phyloP scores from a whole-genome alignment of 768 basidiomycete genomes.

The Phlebiopsis gigantea region DNA sequence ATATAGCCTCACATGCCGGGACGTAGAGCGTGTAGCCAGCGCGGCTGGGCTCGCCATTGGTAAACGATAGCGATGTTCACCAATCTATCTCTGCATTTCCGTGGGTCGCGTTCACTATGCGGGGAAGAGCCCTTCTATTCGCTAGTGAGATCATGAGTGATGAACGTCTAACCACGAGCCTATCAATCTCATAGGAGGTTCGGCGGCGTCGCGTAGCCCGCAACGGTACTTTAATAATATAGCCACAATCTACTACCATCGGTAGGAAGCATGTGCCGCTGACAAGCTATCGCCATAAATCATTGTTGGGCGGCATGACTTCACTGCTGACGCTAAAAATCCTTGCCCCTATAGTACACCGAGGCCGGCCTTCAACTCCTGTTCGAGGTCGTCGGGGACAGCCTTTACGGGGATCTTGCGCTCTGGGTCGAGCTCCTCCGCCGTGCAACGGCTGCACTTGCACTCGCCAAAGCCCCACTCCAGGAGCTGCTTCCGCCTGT shows the following conservation, averaged over 20 bases:
- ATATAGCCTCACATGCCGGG: slow-evolving; percentile 84
- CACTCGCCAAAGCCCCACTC: slow-evolving; percentile 79
- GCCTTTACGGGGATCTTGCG: slow-evolving; percentile 20
- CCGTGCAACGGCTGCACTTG: slow-evolving; percentile 58
- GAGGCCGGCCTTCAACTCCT: slow-evolving; percentile 59
- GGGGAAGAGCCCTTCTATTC: not conserved
- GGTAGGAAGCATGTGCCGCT: not conserved
- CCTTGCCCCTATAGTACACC: slow-evolving; percentile 37
- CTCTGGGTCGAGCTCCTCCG: slow-evolving; percentile 38
- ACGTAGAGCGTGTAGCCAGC: slow-evolving; percentile 58
- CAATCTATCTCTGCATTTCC: not conserved
- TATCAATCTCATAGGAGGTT: no score
- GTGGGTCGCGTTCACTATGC: no score
- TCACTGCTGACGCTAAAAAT: not conserved
- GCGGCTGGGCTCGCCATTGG: slow-evolving; percentile 20
- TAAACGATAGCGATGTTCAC: slow-evolving; percentile 18
- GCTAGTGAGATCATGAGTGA: not conserved
- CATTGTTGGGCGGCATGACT: not conserved
- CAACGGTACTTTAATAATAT: not conserved
- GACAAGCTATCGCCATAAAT: not conserved
- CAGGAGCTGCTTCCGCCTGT: slow-evolving; percentile 47
- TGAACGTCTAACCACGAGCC: no score
- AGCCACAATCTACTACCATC: not conserved
- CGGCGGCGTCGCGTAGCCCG: no score
- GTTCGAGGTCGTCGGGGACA: slow-evolving; percentile 37